Evolutionary conservation across 23 red algal species (phyloP).

Genomic region (Gracilaria gracilis): DNA sequence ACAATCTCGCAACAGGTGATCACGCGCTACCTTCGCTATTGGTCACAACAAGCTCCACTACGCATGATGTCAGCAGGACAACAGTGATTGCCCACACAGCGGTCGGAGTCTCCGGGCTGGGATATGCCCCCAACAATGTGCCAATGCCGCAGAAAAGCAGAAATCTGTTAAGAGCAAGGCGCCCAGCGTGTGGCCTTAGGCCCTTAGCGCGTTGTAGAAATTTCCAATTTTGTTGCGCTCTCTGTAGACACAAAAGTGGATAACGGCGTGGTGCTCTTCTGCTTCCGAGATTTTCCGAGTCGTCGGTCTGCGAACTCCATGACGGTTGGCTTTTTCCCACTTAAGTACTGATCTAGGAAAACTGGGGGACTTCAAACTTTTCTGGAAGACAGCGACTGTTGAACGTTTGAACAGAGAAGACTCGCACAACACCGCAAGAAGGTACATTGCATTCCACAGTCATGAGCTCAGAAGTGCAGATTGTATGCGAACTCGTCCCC

Average conservation of each 20-base stretch:
- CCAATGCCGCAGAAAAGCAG: background rate
- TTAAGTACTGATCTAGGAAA: background rate
- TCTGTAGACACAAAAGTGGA: background rate
- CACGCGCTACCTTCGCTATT: no score
- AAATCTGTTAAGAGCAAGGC: background rate
- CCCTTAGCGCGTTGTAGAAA: background rate
- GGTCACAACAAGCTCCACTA: background rate
- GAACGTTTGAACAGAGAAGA: background rate
- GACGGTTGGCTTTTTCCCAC: background rate
- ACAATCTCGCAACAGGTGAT: no score
- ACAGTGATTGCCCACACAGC: background rate
- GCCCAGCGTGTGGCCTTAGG: no score
- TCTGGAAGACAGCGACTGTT: background rate
- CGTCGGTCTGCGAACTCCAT: background rate
- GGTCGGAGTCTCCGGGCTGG: no score
- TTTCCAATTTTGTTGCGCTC: conserved; percentile 9
- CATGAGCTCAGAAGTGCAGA: conserved; percentile 43
- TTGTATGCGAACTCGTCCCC: conserved; percentile 46
- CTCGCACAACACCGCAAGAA: background rate
- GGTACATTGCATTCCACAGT: background rate
- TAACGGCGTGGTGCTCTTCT: background rate
- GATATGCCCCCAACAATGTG: background rate
- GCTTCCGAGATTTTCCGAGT: background rate
- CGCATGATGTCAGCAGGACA: background rate
- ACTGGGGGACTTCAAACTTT: background rate